Base-by-base conservation (phyloP, 2,329 filamentous ascomycete genomes). In the Neopestalotiopsis rosae region DNA sequence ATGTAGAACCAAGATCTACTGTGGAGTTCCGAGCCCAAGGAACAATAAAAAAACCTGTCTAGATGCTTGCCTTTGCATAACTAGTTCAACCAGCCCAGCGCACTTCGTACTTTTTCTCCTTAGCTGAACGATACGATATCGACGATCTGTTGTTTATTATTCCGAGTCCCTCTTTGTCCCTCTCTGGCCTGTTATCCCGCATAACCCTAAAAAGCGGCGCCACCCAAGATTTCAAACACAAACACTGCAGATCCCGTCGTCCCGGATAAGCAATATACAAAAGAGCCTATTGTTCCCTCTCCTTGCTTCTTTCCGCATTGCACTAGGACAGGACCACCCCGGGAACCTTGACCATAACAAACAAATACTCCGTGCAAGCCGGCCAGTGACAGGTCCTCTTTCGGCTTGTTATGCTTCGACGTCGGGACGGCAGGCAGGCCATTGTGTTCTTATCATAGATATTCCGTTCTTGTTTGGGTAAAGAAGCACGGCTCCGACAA, bases 31-130 rank as follows among this genome's bases (percentile, higher is more conserved):
- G 45, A 20, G n/a, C 9, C 42, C 17, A 52, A 52, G 34, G 34
- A 38, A 38, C 6, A 38, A 38, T 7, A 17, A 24, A 52, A 52
- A 52, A 52, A n/a, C 45, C 20, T 52, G 45, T 17, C 45, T 20
- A 52, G 45, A 52, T 52, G 45, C 45, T 52, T 52, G 45, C 45
- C 45, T 52, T 20, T 52, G 45, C 45, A 52, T 52, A 52, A 52
- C 45, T 52, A 38, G 34, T 38, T 1, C 9, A 52, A 49, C 17
- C n/a, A 7, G 17, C 9, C n/a, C 17, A n/a, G n/a, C 17, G 45
- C 24, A 28, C 24, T 28, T 28, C 24, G 24, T 28, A 28, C 24
- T 28, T 28, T 28, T 28, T 28, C 24, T 28, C 24, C n/a, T 52
- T 52, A 38, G 34, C 34, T 38, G 45, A 52, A 52, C 45, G 20